Conservation (phyloP, 2,329 filamentous ascomycete genomes). For the Sporothrix inflata region DNA sequence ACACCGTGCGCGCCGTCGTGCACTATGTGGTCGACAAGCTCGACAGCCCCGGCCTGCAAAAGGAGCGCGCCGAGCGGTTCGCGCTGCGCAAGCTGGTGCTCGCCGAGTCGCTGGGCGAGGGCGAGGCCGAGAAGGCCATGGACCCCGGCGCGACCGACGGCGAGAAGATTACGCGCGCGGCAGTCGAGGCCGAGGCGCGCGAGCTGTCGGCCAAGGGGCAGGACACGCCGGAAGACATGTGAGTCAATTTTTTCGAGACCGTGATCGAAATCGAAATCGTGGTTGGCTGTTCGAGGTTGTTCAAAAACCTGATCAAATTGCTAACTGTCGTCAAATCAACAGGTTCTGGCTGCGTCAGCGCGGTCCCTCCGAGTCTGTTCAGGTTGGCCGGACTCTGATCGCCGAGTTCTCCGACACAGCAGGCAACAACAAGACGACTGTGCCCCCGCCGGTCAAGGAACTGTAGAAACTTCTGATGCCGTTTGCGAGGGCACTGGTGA, state of each 20-base stretch:
- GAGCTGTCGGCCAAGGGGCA: slow-evolving; percentile 53
- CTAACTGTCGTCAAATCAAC: not conserved
- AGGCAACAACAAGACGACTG: not conserved
- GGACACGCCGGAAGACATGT: slow-evolving; percentile 57
- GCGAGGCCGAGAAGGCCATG: slow-evolving; percentile 54
- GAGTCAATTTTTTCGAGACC: slow-evolving; percentile 36
- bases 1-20: slow-evolving; percentile 74
- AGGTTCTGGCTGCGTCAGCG: slow-evolving; percentile 67
- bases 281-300: too few species aligned
- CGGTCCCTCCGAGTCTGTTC: slow-evolving; percentile 60
- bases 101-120: slow-evolving; percentile 68
- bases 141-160: slow-evolving; percentile 32
- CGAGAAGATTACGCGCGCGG: slow-evolving; percentile 60
- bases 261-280: not conserved
- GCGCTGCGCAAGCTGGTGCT: slow-evolving; percentile 78
- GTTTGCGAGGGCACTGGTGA: not conserved
- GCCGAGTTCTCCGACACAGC: slow-evolving; percentile 40
- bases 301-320: too few species aligned
- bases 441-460: not conserved
- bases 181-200: slow-evolving; percentile 66
- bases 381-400: slow-evolving; percentile 60
- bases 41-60: slow-evolving; percentile 83
- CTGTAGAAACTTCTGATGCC: slow-evolving; percentile 1
- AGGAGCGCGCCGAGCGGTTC: slow-evolving; percentile 81
- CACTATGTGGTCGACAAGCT: slow-evolving; percentile 75